Evolutionary conservation across 768 basidiomycete species (phyloP).

Genomic region (Kondoa subrosea): DNA sequence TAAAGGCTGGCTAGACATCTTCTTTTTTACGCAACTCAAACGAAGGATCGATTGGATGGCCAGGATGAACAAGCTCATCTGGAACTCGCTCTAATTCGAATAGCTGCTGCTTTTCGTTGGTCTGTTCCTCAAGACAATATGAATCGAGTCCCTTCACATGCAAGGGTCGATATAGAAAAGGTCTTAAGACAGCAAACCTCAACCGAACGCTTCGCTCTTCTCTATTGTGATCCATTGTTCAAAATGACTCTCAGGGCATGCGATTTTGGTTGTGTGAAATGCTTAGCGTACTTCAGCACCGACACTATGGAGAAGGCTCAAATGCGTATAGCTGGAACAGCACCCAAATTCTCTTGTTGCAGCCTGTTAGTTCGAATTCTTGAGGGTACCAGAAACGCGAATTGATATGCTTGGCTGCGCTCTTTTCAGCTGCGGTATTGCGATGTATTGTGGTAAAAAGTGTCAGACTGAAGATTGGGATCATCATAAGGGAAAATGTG

Average conservation of each 20-base stretch:
- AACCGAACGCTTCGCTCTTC: background rate
- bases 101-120: background rate
- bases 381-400: background rate
- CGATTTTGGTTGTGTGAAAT: background rate
- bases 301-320: background rate
- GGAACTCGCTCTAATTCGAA: background rate
- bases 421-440: background rate
- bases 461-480: background rate
- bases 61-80: background rate
- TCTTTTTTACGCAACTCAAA: background rate
- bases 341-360: background rate
- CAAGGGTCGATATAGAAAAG: background rate
- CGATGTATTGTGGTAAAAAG: background rate
- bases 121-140: background rate
- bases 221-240: background rate
- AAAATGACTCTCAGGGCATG: background rate
- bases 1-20: background rate
- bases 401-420: background rate
- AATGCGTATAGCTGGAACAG: background rate
- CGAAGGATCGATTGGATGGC: background rate
- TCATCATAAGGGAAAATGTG: background rate
- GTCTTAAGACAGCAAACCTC: background rate
- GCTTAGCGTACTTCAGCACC: background rate
- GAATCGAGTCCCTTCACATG: background rate
- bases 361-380: background rate